These are phyloP conservation scores for Colletotrichum magnum DNA, from an alignment of 2,329 filamentous ascomycete species.

Conservation along the genomic window DNA sequence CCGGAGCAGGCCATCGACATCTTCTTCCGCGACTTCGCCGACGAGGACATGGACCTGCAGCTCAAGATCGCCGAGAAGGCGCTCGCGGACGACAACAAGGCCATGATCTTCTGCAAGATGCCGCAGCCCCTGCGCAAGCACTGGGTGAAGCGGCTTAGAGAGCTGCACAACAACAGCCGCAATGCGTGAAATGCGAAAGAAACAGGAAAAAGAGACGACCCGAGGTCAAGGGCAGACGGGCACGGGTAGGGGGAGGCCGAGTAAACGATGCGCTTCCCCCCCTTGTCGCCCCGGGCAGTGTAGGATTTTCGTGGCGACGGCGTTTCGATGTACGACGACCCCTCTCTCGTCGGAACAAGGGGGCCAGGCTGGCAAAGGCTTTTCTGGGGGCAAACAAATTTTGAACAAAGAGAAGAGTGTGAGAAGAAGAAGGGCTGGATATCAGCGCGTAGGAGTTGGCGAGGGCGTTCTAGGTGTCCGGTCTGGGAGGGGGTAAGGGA, in stretches of 20 bases:
- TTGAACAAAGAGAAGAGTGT: constrained; percentile 5
- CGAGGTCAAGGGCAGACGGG: constrained; percentile 5
- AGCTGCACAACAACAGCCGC: constrained; percentile 54
- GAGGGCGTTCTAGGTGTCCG: constrained; percentile 39
- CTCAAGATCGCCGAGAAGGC: constrained; percentile 72
- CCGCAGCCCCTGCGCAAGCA: constrained; percentile 65
- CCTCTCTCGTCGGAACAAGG: constrained; percentile 11
- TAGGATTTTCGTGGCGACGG: constrained; percentile 17
- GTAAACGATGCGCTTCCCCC: constrained; percentile 12
- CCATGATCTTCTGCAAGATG: constrained; percentile 75
- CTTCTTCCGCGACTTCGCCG: constrained; percentile 70
- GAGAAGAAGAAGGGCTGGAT: constrained; percentile 29
- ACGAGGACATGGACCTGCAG: constrained; percentile 71
- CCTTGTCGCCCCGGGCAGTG: neutral
- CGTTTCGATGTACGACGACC: constrained; percentile 10
- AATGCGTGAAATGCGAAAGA: constrained; percentile 40
- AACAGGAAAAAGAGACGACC: too few species aligned
- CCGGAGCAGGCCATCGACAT: constrained; percentile 71
- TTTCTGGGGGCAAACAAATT: constrained; percentile 15
- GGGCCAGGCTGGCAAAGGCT: constrained; percentile 25
- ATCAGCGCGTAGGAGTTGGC: constrained; percentile 21
- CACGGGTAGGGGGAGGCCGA: neutral
- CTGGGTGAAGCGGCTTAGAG: constrained; percentile 68
- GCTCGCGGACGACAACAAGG: constrained; percentile 71
- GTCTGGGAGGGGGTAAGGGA: constrained; percentile 6